These are phyloP conservation scores for Erodium trifolium DNA, from an alignment of 441 rosid species.

Conservation along the genomic window DNA sequence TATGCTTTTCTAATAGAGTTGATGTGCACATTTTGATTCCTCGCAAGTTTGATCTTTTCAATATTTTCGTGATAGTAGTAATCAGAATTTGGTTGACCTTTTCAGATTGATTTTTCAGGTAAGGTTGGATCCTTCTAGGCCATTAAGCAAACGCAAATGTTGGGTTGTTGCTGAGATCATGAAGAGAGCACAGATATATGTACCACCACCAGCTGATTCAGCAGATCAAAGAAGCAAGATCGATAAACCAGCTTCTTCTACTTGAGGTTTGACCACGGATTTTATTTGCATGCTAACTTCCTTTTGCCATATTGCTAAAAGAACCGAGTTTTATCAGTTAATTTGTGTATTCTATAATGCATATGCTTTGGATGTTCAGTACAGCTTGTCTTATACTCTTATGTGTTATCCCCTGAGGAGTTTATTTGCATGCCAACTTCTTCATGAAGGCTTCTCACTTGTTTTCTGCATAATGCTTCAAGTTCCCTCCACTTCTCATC, in stretches of 20 bases:
- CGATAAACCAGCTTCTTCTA: background rate
- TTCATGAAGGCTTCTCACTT: no score
- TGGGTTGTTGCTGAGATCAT: slow-evolving; percentile 31
- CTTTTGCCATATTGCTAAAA: background rate
- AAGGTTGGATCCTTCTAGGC: slow-evolving; percentile 80
- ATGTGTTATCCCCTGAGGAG: background rate
- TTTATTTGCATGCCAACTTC: background rate
- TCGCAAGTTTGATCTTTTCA: background rate
- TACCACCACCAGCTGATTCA: slow-evolving; percentile 36
- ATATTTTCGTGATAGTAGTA: background rate
- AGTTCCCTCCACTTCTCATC: no score
- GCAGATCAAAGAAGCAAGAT: slow-evolving; percentile 8
- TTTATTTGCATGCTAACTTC: background rate
- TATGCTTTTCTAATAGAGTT: background rate
- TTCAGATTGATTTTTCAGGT: slow-evolving; percentile 33
- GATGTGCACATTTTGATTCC: background rate
- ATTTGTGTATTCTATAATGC: background rate
- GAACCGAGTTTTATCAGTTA: background rate
- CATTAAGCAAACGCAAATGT: slow-evolving; percentile 73
- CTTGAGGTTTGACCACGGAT: background rate
- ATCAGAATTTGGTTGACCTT: background rate
- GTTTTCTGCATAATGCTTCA: no score
- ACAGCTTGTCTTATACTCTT: background rate
- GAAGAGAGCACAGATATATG: slow-evolving; percentile 71
- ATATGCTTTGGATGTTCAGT: background rate